Conservation (phyloP, 2,329 filamentous ascomycete species). For the Pezicula rhizophila region DNA sequence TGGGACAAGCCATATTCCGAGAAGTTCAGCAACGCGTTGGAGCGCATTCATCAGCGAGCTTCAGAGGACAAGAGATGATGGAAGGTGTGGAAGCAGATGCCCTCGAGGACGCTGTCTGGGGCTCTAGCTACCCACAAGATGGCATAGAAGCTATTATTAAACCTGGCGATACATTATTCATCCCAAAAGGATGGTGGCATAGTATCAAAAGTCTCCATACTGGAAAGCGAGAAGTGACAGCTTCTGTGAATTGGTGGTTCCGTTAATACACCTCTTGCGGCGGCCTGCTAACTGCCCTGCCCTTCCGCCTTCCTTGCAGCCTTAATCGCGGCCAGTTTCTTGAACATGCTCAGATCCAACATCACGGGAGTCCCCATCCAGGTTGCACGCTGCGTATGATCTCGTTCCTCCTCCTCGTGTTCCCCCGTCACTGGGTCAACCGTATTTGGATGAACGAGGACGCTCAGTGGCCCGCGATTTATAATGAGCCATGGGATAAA, state of each 20-base stretch:
- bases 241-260: conserved; percentile 68
- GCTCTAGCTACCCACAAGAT: conserved; percentile 8
- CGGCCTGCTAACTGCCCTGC: neutral
- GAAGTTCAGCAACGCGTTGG: conserved; percentile 33
- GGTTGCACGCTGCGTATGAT: conserved; percentile 48
- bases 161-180: conserved; percentile 68
- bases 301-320: neutral
- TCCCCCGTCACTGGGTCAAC: conserved; percentile 44
- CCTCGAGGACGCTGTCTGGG: conserved; percentile 70
- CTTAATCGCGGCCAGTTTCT: conserved; percentile 15
- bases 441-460: conserved; percentile 77
- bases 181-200: conserved; percentile 85
- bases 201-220: conserved; percentile 60
- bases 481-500: conserved; percentile 82
- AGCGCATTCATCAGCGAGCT: conserved; percentile 29
- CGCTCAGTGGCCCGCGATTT: conserved; percentile 74
- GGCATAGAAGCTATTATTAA: conserved; percentile 41
- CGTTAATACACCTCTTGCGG: conserved; percentile 34
- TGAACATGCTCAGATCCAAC: conserved; percentile 49
- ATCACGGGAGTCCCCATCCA: conserved; percentile 68
- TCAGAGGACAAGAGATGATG: conserved; percentile 91
- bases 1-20: conserved; percentile 60
- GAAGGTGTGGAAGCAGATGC: conserved; percentile 61
- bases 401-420: conserved; percentile 22
- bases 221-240: conserved; percentile 26